Conservation (phyloP, 2,329 filamentous ascomycete genomes). For the Chaetomium strumarium region DNA sequence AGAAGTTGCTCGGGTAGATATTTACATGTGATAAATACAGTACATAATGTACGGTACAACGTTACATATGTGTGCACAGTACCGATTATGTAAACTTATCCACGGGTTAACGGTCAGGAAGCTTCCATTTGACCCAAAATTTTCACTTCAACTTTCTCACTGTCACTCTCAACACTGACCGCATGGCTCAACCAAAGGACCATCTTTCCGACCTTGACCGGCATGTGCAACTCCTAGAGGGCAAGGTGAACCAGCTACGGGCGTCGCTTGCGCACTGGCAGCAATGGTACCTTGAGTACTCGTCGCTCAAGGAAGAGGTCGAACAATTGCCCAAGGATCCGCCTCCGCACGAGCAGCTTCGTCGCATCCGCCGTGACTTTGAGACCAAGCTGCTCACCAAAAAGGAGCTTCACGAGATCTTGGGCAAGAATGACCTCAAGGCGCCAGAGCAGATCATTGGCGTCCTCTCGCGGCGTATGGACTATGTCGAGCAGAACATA, state of each 20-base stretch:
- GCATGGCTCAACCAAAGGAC: constrained; percentile 40
- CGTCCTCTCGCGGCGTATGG: constrained; percentile 68
- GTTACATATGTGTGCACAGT: no score
- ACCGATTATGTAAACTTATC: no score
- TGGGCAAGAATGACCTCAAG: constrained; percentile 41
- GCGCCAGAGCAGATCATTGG: constrained; percentile 58
- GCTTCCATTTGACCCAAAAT: neutral
- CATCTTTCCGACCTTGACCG: constrained; percentile 65
- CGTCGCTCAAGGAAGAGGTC: constrained; percentile 79
- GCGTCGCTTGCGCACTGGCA: constrained; percentile 82
- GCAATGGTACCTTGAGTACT: constrained; percentile 86
- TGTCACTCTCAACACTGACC: neutral
- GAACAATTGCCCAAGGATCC: constrained; percentile 42
- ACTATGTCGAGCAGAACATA: constrained; percentile 84
- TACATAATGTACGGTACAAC: no score
- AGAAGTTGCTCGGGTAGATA: no score
- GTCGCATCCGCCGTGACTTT: constrained; percentile 52
- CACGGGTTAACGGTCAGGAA: neutral
- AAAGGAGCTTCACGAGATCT: constrained; percentile 48
- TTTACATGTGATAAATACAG: no score
- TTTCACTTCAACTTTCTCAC: neutral
- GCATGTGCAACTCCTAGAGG: constrained; percentile 69
- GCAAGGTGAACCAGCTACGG: constrained; percentile 66
- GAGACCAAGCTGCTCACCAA: constrained; percentile 58
- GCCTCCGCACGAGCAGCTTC: constrained; percentile 48